Base-by-base conservation (phyloP, 2,329 filamentous ascomycete genomes). In the Coniochaeta pulveracea region DNA sequence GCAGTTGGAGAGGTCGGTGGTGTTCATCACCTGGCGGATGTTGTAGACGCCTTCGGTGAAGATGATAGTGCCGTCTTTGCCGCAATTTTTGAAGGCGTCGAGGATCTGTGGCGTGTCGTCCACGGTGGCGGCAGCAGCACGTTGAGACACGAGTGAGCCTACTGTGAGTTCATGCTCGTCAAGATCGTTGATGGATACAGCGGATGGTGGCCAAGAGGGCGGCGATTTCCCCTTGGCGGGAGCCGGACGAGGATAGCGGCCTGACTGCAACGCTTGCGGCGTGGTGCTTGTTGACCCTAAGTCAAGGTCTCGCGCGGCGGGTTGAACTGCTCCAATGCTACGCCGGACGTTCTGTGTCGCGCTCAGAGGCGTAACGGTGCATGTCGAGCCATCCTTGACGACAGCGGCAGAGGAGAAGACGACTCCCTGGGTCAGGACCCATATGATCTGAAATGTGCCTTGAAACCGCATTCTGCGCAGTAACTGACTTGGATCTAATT, bases 21-120 rank as follows among this genome's bases (percentile, higher is more conserved):
- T 64, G 37, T 66, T 62, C 64, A 71, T 63, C 4, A 66, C 57
- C 25, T 58, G 57, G 21, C 58, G 57, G 40, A 70, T 56, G 42
- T 67, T 51, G 51, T 66, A 70, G 2, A 58, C 58, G 2, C 55
- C 58, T 34, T 64, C 63, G 18, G 56, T 50, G 44, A 74, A 66
- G 24, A 69, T 55, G 37, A 74, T 57, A 31, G 53, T 63, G 25
- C 66, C 65, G 33, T 67, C 58, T 26, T 55, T 52, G 3, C 65
- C 50, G 42, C 68, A 72, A 18, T 59, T 46, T 17, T 55, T 44
- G 47, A 72, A 70, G 0, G 69, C 68, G 4, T 58, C 40, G 1
- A 67, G 41, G 30, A 72, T 69, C 24, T 67, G 61, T 6, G 66
- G 63, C 16, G 63, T 60, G 45, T 72, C 67, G 42, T 71, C 66